Conservation (phyloP, 2,329 filamentous ascomycete genomes). For the Alternaria novae-zelandiae region DNA sequence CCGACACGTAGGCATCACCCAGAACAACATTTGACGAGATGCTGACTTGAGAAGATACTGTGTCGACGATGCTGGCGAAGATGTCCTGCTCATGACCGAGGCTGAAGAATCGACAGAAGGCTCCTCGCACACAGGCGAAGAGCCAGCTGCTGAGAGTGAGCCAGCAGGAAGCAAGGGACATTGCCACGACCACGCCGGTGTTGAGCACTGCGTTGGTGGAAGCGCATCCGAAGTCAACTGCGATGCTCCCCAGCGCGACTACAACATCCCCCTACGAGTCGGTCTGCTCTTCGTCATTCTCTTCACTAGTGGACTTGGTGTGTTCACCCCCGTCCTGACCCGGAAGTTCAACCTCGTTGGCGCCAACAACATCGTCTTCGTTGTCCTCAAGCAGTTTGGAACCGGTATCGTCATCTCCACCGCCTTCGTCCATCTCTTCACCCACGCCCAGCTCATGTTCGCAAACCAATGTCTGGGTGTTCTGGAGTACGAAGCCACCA, state of each 20-base stretch:
- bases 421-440: conserved; percentile 74
- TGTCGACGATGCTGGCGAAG: conserved; percentile 63
- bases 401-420: conserved; percentile 76
- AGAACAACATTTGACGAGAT: neutral
- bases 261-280: conserved; percentile 72
- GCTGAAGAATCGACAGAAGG: conserved; percentile 25
- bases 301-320: conserved; percentile 70
- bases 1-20: conserved; percentile 58
- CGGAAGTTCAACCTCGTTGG: conserved; percentile 63
- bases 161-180: conserved; percentile 27
- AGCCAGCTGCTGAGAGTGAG: conserved; percentile 9
- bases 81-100: conserved; percentile 63
- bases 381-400: conserved; percentile 73
- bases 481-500: conserved; percentile 71
- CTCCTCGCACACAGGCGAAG: conserved; percentile 23
- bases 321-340: conserved; percentile 71
- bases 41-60: conserved; percentile 61
- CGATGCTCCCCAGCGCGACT: conserved; percentile 59
- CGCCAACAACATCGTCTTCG: conserved; percentile 59
- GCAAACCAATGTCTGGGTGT: conserved; percentile 70
- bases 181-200: conserved; percentile 77
- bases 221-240: conserved; percentile 56
- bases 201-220: conserved; percentile 69
- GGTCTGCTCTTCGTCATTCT: conserved; percentile 77
- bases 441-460: conserved; percentile 77